Evolutionary conservation across 2,329 filamentous ascomycete genomes (phyloP).

Genomic region (Sclerotinia subarctica): DNA sequence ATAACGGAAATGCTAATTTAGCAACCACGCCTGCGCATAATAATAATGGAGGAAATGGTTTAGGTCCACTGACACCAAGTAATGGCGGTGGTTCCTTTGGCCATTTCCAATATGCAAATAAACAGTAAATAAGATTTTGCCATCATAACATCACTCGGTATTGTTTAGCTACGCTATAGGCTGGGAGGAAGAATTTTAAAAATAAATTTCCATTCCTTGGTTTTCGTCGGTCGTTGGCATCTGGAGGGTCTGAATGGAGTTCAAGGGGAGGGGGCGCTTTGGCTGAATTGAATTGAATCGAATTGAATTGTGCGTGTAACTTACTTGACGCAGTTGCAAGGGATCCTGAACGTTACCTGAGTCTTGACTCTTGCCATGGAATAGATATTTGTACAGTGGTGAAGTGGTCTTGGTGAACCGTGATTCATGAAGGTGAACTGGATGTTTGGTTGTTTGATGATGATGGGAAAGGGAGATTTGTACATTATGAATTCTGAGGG

Average conservation of each 20-base stretch:
- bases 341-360: not conserved
- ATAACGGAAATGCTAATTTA: constrained; percentile 60
- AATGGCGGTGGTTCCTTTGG: constrained; percentile 74
- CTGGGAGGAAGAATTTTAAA: not conserved
- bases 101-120: constrained; percentile 50
- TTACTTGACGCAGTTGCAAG: not conserved
- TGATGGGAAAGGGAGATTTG: not conserved
- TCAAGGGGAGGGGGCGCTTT: not conserved
- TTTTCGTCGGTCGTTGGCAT: not conserved
- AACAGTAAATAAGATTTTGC: constrained; percentile 25
- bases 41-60: constrained; percentile 46
- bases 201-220: constrained; percentile 7
- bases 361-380: too few relatives aligned
- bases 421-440: not conserved
- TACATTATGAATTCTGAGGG: constrained; percentile 1
- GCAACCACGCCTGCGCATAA: constrained; percentile 50
- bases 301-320: not conserved
- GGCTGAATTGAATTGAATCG: not conserved
- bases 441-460: not conserved
- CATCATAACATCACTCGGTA: not conserved
- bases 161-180: not conserved
- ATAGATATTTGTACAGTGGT: not conserved
- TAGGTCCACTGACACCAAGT: constrained; percentile 75
- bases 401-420: not conserved
- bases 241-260: constrained; percentile 5